Evolutionary conservation across 495 filamentous ascomycete species (phyloP), one percentile per base, ranked within the genome.

Genomic region (Lentithecium fluviatile): DNA sequence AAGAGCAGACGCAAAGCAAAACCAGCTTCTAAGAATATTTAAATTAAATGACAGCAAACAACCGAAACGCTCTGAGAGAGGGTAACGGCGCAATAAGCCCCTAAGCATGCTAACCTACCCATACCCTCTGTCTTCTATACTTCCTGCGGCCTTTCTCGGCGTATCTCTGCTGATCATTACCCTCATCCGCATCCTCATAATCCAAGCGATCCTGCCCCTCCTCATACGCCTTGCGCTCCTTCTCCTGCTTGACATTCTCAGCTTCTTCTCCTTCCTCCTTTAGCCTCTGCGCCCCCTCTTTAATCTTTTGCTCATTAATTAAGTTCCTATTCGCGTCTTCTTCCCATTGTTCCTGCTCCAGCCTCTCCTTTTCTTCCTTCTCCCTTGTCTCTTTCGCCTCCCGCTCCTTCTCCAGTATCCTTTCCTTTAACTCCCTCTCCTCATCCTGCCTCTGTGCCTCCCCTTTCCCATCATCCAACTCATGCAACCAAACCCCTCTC

Each of bases 351-450:
- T 61, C 32, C 50, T 43, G 15, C 17, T 58, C 48, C 45, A 21
- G 48, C 42, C 32, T 15, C 26, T 72, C 73, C 13, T 70, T 45
- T 17, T 74, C 68, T 26, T 68, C 48, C 58, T 71, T 70, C 23
- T 74, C 40, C 24, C 45, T 49, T 43, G 61, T 58, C 21, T 79
- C 74, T 13, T 72, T 37, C 29, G 59, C 67, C 40, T 65, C 53
- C 21, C 66, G 54, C 21, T 70, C 48, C n/a, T 69, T 64, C 20
- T 71, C 66, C 56, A 75, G 74, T 15, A 45, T 34, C 37, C 32
- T 52, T 17, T 58, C 38, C 53, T 37, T 45, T 17, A 47, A 23
- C 48, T 58, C 58, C 40, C 50, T 19, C 40, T 63, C 52, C 17
- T 43, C 51, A 26, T 37, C 45, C 36, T 20, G 12, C 43, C 47